Evolutionary conservation across 352 stramenopile species (phyloP).

Genomic region (Phytopythium montanum): DNA sequence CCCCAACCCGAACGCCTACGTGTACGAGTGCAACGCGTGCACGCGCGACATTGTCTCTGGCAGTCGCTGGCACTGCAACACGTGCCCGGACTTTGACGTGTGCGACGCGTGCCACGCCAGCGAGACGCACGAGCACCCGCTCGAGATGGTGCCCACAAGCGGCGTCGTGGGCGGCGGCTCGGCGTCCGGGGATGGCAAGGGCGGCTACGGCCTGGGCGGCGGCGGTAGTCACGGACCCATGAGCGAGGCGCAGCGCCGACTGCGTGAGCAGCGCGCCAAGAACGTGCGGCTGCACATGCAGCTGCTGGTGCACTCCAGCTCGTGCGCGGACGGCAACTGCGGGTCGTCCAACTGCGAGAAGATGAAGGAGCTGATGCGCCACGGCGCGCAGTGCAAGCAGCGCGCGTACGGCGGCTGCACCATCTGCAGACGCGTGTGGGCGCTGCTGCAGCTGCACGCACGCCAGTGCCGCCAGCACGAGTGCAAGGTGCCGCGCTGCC

Average conservation of each 20-base stretch:
- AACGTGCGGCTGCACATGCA: conserved; percentile 98
- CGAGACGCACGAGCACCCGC: conserved; percentile 73
- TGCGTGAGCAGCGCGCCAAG: conserved; percentile 88
- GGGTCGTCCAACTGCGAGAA: conserved; percentile 97
- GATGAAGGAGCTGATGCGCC: conserved; percentile 98
- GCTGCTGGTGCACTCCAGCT: conserved; percentile 95
- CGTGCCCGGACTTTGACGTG: conserved; percentile 87
- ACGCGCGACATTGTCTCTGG: conserved; percentile 77
- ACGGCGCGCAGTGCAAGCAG: conserved; percentile 93
- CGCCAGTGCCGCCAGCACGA: conserved; percentile 93
- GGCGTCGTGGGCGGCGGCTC: conserved; percentile 18
- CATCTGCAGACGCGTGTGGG: conserved; percentile 96
- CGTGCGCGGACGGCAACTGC: conserved; percentile 91
- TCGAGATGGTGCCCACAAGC: conserved; percentile 81
- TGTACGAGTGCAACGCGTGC: conserved; percentile 87
- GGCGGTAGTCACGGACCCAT: conserved; percentile 25
- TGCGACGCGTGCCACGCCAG: conserved; percentile 87
- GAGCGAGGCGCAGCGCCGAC: conserved; percentile 59
- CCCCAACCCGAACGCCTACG: conserved; percentile 85
- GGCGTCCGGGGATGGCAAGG: conserved; percentile 10
- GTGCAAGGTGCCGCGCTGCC: conserved; percentile 96
- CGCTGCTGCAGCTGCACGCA: conserved; percentile 96
- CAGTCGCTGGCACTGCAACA: conserved; percentile 89
- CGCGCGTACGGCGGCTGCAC: conserved; percentile 92
- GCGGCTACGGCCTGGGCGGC: conserved; percentile 9